Evolutionary conservation across 2,329 filamentous ascomycete species (phyloP).

Genomic region (Onygenales sp.): DNA sequence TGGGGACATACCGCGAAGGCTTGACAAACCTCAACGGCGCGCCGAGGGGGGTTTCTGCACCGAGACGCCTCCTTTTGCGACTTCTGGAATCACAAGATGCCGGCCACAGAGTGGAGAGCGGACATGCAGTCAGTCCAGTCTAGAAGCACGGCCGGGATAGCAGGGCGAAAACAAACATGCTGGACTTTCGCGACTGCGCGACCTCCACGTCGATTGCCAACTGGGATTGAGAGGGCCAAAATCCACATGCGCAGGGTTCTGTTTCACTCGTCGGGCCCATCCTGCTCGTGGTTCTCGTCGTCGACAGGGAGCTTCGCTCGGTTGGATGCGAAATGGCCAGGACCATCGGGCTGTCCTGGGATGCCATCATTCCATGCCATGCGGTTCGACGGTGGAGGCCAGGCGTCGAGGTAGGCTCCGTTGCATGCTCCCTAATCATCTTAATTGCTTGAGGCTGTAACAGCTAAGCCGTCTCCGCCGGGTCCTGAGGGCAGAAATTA

Average conservation of each 20-base stretch:
- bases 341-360: too few relatives aligned
- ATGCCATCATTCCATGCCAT: not conserved
- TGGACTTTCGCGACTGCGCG: not conserved
- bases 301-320: not conserved
- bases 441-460: slow-evolving; percentile 4
- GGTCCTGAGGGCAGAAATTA: slow-evolving; percentile 2
- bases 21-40: not conserved
- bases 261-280: slow-evolving; percentile 4
- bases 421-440: slow-evolving; percentile 2
- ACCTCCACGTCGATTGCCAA: slow-evolving; percentile 1
- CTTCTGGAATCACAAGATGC: not conserved
- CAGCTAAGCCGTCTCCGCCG: slow-evolving; percentile 1
- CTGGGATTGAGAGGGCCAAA: not conserved
- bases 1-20: not conserved
- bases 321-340: not conserved
- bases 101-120: not conserved
- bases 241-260: slow-evolving; percentile 4
- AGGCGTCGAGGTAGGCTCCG: not conserved
- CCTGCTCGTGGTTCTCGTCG: not conserved
- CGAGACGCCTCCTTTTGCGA: not conserved
- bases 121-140: not conserved
- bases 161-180: slow-evolving; percentile 1
- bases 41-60: not conserved
- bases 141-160: not conserved
- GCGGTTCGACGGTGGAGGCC: not conserved